Evolutionary conservation across 805 yeast genomes (phyloP).

Genomic region (Schwanniomyces polymorphus): DNA sequence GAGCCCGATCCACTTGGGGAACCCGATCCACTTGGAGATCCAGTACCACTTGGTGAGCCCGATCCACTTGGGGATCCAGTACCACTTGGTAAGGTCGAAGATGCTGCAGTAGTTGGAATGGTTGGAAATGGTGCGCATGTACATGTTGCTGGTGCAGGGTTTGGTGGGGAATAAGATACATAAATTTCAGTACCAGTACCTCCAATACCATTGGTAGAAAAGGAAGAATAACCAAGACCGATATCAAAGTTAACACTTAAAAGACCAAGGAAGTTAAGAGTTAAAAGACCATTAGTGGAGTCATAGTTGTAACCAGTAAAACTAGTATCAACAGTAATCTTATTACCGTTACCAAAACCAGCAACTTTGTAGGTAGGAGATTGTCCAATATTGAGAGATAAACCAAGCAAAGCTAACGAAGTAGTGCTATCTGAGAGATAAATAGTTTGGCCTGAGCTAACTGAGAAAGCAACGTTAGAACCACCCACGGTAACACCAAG

Average conservation of each 20-base stretch:
- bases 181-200: neutral
- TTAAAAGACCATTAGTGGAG: constrained; percentile 20
- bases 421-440: constrained; percentile 17
- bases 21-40: neutral
- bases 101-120: neutral
- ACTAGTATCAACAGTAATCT: constrained; percentile 10
- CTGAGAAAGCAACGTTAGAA: constrained; percentile 12
- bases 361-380: constrained; percentile 19
- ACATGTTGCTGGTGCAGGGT: constrained; percentile 1
- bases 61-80: constrained; percentile 9
- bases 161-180: neutral
- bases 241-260: constrained; percentile 4
- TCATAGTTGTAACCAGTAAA: constrained; percentile 6
- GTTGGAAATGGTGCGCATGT: constrained; percentile 4
- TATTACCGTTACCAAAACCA: constrained; percentile 26
- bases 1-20: too few relatives aligned
- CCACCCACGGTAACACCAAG: constrained; percentile 4
- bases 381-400: constrained; percentile 1
- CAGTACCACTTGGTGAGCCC: neutral
- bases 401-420: constrained; percentile 13
- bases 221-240: constrained; percentile 6
- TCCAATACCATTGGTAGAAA: neutral
- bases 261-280: constrained; percentile 4
- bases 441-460: constrained; percentile 13
- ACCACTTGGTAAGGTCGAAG: too few relatives aligned